These are phyloP conservation scores for Neurospora sp. DNA, from an alignment of 495 filamentous ascomycete species.

Conservation along the genomic window DNA sequence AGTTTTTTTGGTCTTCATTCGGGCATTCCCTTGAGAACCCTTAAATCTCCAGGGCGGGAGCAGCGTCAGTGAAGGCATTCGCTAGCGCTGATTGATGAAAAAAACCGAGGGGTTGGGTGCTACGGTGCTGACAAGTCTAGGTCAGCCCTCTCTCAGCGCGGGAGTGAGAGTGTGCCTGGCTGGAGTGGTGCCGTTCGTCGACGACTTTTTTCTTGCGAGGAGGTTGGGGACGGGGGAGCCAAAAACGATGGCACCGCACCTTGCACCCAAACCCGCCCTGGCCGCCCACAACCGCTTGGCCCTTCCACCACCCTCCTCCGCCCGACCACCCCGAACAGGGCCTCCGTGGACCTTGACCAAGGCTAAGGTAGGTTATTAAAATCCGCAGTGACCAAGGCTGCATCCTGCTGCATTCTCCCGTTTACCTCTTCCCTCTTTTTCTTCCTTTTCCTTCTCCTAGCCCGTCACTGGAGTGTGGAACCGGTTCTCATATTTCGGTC, in stretches of 20 bases:
- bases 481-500: conserved; percentile 1
- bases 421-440: conserved; percentile 2
- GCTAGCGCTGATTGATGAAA: not conserved
- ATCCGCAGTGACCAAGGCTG: conserved; percentile 12
- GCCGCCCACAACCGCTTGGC: not conserved
- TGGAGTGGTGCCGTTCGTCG: not conserved
- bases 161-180: not conserved
- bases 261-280: conserved; percentile 9
- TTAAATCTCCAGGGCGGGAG: not conserved
- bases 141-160: conserved; percentile 1
- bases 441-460: not conserved
- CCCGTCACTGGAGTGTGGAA: conserved; percentile 1
- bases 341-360: not conserved
- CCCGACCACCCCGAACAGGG: conserved; percentile 2
- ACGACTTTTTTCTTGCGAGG: conserved; percentile 8
- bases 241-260: conserved; percentile 12
- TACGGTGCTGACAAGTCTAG: not conserved
- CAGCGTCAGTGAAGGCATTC: not conserved
- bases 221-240: conserved; percentile 14
- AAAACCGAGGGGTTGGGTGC: conserved; percentile 20
- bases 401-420: conserved; percentile 5
- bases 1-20: not conserved
- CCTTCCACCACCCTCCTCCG: conserved; percentile 8
- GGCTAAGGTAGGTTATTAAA: conserved; percentile 2
- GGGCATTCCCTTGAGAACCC: not conserved